Evolutionary conservation across 768 basidiomycete genomes (phyloP).

Genomic region (Phaeolepiota aurea): DNA sequence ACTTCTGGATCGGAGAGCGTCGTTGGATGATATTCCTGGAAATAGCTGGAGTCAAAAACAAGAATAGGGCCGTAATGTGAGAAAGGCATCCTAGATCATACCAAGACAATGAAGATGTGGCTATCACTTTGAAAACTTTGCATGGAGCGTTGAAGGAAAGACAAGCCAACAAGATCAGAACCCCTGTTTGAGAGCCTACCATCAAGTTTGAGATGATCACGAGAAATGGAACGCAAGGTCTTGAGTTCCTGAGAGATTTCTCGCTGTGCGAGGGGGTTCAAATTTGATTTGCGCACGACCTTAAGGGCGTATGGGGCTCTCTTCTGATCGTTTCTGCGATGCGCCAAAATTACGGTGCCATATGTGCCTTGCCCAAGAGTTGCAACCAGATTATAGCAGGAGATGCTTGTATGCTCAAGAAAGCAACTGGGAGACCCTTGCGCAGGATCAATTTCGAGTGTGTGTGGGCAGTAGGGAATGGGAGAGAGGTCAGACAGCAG

Average conservation of each 20-base stretch:
- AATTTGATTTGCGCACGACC: background rate
- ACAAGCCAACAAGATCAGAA: background rate
- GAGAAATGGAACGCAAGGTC: background rate
- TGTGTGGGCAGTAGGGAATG: no score
- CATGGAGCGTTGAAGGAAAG: slow-evolving; percentile 10
- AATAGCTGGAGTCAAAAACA: no score
- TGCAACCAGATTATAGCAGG: background rate
- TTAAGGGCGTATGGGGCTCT: background rate
- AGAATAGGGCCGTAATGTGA: no score
- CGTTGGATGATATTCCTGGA: slow-evolving; percentile 22
- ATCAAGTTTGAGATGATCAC: no score
- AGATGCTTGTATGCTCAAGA: no score
- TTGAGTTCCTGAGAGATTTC: background rate
- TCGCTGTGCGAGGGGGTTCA: background rate
- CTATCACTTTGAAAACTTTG: slow-evolving; percentile 14
- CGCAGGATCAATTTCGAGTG: no score
- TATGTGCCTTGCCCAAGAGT: slow-evolving; percentile 15
- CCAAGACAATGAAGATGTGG: slow-evolving; percentile 16
- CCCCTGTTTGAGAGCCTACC: no score
- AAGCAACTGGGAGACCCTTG: no score
- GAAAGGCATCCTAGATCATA: slow-evolving; percentile 5
- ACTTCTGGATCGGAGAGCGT: slow-evolving; percentile 20
- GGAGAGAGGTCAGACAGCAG: no score
- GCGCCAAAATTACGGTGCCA: slow-evolving; percentile 16
- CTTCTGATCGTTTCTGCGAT: slow-evolving; percentile 1